Evolutionary conservation across 2,329 filamentous ascomycete genomes (phyloP).

Genomic region (Exophiala mesophila): DNA sequence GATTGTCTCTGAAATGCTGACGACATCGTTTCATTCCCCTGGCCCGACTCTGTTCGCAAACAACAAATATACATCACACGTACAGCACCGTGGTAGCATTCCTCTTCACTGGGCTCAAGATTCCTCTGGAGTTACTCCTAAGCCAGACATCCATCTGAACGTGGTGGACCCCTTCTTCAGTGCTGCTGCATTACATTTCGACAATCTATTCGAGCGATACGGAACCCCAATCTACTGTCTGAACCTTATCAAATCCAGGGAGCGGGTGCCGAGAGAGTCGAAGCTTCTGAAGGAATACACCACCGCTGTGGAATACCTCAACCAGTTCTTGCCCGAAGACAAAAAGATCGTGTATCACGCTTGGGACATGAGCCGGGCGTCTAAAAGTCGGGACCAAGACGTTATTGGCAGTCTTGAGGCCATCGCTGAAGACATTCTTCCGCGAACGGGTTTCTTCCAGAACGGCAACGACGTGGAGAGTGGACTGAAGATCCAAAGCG

Average conservation of each 20-base stretch:
- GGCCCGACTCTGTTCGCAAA: constrained; percentile 80
- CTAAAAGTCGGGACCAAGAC: constrained; percentile 86
- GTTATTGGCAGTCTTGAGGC: constrained; percentile 87
- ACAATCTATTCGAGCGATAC: constrained; percentile 89
- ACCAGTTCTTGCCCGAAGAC: constrained; percentile 79
- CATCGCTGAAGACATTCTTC: constrained; percentile 82
- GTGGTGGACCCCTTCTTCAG: constrained; percentile 95
- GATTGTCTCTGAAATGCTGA: constrained; percentile 90
- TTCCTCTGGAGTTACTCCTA: constrained; percentile 88
- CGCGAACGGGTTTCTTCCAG: constrained; percentile 86
- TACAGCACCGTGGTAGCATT: constrained; percentile 95
- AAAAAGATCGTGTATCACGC: constrained; percentile 90
- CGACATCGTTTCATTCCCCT: constrained; percentile 91
- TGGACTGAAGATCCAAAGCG: constrained; percentile 73
- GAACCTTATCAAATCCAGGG: constrained; percentile 84
- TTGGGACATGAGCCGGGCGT: constrained; percentile 96
- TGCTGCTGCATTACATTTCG: constrained; percentile 88
- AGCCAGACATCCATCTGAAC: constrained; percentile 92
- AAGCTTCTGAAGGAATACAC: constrained; percentile 86
- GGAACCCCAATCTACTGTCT: constrained; percentile 87
- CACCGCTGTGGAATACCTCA: constrained; percentile 82
- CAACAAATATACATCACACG: constrained; percentile 89
- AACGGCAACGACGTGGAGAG: constrained; percentile 72
- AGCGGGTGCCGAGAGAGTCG: constrained; percentile 83
- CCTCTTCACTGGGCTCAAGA: constrained; percentile 97